Conservation (phyloP, 345 rosid genomes). For the Eucalyptus globulus region DNA sequence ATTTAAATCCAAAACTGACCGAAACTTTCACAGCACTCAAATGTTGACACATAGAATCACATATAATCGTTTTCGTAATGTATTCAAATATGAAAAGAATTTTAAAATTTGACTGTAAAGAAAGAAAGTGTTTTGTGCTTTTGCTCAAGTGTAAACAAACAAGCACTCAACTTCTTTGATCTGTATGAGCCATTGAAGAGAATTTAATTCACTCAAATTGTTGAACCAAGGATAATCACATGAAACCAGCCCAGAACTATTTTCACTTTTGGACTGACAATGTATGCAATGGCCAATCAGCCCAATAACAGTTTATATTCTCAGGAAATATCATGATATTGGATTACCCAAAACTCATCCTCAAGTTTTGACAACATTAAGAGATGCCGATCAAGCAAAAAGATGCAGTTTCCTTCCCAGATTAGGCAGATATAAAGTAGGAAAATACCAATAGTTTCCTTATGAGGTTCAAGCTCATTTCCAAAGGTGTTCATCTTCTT, state of each 20-base stretch:
- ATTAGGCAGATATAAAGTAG: background rate
- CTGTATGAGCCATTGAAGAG: background rate
- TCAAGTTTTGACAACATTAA: background rate
- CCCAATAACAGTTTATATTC: background rate
- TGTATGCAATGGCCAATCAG: background rate
- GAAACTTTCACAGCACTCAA: background rate
- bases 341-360: background rate
- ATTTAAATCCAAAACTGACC: background rate
- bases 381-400: background rate
- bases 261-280: background rate
- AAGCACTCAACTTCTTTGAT: background rate
- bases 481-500: constrained; percentile 74
- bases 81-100: background rate
- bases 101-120: background rate
- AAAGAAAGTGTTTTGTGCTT: background rate
- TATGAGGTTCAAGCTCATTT: constrained; percentile 28
- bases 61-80: background rate
- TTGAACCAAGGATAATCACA: background rate
- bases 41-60: background rate
- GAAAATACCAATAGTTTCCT: constrained; percentile 21
- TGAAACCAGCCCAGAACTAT: background rate
- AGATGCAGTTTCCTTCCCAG: background rate
- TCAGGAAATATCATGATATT: background rate
- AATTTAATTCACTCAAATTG: background rate
- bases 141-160: background rate